Evolutionary conservation across 495 filamentous ascomycete species (phyloP), one percentile per base, ranked within the genome.

Genomic region (Trichoderma asperelloides): DNA sequence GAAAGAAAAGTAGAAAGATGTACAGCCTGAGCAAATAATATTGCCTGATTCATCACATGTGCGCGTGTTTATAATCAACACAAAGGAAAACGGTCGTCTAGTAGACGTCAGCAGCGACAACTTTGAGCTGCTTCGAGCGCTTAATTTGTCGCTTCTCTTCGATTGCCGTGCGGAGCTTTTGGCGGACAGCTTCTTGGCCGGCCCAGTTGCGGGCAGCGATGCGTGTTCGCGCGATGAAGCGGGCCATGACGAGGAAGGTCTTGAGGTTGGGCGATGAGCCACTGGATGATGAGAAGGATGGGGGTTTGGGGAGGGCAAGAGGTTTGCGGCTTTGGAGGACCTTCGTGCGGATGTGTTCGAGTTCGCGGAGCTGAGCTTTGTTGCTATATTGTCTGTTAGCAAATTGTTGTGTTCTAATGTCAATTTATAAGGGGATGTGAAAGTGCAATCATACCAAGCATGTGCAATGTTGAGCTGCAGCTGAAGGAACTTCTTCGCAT

Each of bases 321-420:
- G 30, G 66, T 25, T 39, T 69, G 37, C 45, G 43, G 63, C 40
- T 65, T 27, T 57, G 43, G 18, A 68, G 63, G 25, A 83, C 74
- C 16, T 79, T 71, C 47, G 76, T 75, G 72, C 78, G 80, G 69
- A 96, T 96, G 67, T 88, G 84, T 67, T 87, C 82, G 66, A 98
- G 87, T 74, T 96, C 88, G 49, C 86, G 84, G 40, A 98, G 85
- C 73, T 97, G 91, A 69, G 89, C 91, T 77, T 94, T 88, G 81
- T 97, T 98, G 76, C 94, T 97, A 72, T 78, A 65, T 18, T 16
- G 45, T 18, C 6, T 4, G 37, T 73, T 55, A 66, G 33, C 62
- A 40, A 64, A 57, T 68, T 65, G 65, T 60, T 16, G 21, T 49
- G 64, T 68, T 39, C 57, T 47, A 28, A 1, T 65, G 12, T 69